Evolutionary conservation across 2,329 filamentous ascomycete species (phyloP), one percentile per base, ranked within the genome.

Genomic region (Alternaria hordeiaustralica): DNA sequence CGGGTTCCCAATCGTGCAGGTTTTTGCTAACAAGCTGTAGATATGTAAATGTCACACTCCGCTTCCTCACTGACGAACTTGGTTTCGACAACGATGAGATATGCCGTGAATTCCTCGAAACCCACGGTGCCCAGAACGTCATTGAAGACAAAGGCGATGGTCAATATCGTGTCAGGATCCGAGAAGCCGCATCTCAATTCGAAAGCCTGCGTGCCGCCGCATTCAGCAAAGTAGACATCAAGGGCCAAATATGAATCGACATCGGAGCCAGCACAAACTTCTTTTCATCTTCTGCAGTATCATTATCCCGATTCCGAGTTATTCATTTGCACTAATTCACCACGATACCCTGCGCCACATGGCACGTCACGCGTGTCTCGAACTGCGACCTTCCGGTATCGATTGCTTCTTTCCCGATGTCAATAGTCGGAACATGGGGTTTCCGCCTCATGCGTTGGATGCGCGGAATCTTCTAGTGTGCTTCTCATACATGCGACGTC

Each of bases 31-130:
- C 78, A 20, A 36, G 25, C 18, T 15, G 28, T 74, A 99, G 96
- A 77, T 98, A 97, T 84, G 97, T 97, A 84, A 92, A 91, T 71
- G 88, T 98, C 77, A 92, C 90, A 75, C 87, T 98, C 70, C 91
- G 93, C 70, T 97, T 97, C 83, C 88, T 99, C 75, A 97, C 94
- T 63, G 93, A 97, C 82, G 95, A 98, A 82, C 91, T 99, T 75
- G 94, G 92, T 55, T 99, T 99, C 80, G 94, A 97, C 80, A 94
- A 92, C 63, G 94, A 97, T 82, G 88, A 91, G 76, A 93, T 96
- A 83, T 94, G 94, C 67, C 92, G 92, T 65, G 92, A 96, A 78
- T 99, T 98, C 81, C 89, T 99, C 77, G 89, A 92, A 75, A 91
- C 96, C 69, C 85, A 96, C 75, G 87, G 90, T 71, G 92, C 91